Evolutionary conservation across 805 yeast genomes (phyloP).

Genomic region (Ascoidea rubescens): DNA sequence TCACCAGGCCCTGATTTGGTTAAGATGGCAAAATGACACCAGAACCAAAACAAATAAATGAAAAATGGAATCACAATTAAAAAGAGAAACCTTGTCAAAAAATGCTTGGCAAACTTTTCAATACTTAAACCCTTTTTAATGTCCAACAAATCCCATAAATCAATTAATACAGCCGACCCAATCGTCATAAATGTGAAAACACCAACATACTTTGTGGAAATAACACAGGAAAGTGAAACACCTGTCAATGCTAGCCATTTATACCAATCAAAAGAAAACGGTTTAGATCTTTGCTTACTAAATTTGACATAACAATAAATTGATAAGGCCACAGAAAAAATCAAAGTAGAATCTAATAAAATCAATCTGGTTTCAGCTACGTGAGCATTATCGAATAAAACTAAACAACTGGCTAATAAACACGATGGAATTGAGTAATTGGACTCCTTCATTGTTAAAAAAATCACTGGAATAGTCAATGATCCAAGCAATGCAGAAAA

Average conservation of each 20-base stretch:
- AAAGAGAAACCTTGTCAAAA: constrained; percentile 55
- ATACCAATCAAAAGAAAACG: constrained; percentile 74
- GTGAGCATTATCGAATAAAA: constrained; percentile 82
- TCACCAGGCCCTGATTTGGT: constrained; percentile 93
- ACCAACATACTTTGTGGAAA: constrained; percentile 94
- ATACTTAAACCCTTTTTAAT: constrained; percentile 49
- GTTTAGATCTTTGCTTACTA: constrained; percentile 47
- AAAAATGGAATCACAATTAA: constrained; percentile 70
- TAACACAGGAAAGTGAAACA: constrained; percentile 74
- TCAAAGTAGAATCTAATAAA: constrained; percentile 79
- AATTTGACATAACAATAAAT: constrained; percentile 70
- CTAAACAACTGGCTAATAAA: constrained; percentile 59
- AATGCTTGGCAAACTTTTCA: constrained; percentile 48
- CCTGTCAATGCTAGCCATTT: constrained; percentile 80
- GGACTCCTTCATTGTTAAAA: constrained; percentile 73
- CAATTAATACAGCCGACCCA: constrained; percentile 76
- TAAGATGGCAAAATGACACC: constrained; percentile 74
- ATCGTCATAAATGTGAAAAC: constrained; percentile 78
- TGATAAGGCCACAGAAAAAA: constrained; percentile 71
- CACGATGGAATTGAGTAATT: constrained; percentile 71
- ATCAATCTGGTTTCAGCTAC: constrained; percentile 83
- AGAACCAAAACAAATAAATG: constrained; percentile 82
- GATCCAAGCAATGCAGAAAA: constrained; percentile 74
- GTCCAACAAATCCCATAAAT: constrained; percentile 81
- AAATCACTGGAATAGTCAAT: constrained; percentile 71